phyloP scores from a whole-genome alignment of 2,329 filamentous ascomycete species.

The Neonectria ditissima region DNA sequence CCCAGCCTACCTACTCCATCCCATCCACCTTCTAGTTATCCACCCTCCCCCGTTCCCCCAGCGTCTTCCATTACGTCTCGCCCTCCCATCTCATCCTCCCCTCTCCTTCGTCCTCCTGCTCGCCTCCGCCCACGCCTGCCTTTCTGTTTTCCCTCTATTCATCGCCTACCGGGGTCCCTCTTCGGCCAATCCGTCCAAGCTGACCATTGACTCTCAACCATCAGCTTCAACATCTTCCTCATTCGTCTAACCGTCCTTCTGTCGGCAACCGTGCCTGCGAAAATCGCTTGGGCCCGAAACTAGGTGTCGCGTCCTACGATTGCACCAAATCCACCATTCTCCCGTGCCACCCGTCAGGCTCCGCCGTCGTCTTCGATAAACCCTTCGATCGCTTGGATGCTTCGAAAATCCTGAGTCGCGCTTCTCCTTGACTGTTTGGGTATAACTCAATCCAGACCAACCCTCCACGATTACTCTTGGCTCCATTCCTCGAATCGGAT shows the following conservation, averaged over 20 bases:
- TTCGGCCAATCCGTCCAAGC: slow-evolving; percentile 9
- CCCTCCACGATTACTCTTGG: background rate
- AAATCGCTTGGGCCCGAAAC: slow-evolving; percentile 23
- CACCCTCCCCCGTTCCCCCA: slow-evolving; percentile 32
- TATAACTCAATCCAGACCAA: slow-evolving; percentile 16
- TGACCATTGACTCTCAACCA: slow-evolving; percentile 23
- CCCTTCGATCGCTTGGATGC: slow-evolving; percentile 31
- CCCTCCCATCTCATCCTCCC: slow-evolving; percentile 1
- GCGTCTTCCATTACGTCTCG: slow-evolving; percentile 14
- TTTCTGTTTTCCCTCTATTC: slow-evolving; percentile 2
- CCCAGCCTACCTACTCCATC: slow-evolving; percentile 19
- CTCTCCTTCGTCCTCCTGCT: slow-evolving; percentile 2
- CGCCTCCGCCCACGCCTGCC: slow-evolving; percentile 9
- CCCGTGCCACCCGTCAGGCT: slow-evolving; percentile 31
- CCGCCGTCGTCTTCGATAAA: slow-evolving; percentile 25
- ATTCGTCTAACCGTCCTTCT: slow-evolving; percentile 33
- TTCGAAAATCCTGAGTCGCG: slow-evolving; percentile 33
- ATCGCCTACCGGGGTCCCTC: slow-evolving; percentile 3
- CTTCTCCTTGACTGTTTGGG: slow-evolving; percentile 26
- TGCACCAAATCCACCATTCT: slow-evolving; percentile 33
- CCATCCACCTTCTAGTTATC: slow-evolving; percentile 27
- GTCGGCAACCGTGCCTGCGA: slow-evolving; percentile 36
- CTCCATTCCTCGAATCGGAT: slow-evolving; percentile 12
- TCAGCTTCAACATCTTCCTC: slow-evolving; percentile 37
- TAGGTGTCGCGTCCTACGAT: slow-evolving; percentile 37